Evolutionary conservation across 306 rosid genomes (phyloP).

Genomic region (Crataegus laevigata): DNA sequence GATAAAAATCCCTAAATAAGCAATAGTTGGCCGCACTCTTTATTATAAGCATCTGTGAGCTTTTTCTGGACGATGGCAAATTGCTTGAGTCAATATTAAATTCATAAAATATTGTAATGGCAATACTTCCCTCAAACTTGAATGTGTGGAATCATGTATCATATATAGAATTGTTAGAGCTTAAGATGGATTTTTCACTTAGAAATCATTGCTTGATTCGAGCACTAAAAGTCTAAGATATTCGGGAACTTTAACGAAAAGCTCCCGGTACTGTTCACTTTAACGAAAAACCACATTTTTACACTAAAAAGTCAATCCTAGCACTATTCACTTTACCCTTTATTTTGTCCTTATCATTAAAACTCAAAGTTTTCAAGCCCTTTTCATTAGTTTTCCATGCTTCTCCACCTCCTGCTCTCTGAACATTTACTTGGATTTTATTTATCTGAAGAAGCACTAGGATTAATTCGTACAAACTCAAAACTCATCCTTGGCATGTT

Average conservation of each 20-base stretch:
- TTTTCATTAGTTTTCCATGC: too few species aligned
- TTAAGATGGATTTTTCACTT: too few species aligned
- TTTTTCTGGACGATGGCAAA: not conserved
- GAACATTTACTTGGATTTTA: too few species aligned
- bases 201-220: too few species aligned
- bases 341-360: too few species aligned
- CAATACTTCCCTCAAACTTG: not conserved
- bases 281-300: too few species aligned
- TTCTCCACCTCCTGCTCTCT: too few species aligned
- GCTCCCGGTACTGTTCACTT: too few species aligned
- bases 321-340: too few species aligned
- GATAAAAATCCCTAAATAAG: not conserved
- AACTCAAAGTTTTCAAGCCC: too few species aligned
- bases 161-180: not conserved
- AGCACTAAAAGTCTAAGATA: not conserved
- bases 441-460: not conserved
- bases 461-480: not conserved
- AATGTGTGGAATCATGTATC: not conserved
- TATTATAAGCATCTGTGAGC: constrained; percentile 1
- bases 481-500: not conserved
- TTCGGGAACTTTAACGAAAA: too few species aligned
- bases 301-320: too few species aligned
- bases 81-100: not conserved
- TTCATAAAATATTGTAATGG: not conserved
- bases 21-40: not conserved